A percentile compares a stretch with the other conserved stretches of the same genome.
Evolutionary conservation across 495 filamentous ascomycete species (phyloP).

Genomic region (Apiosordaria backusii): DNA sequence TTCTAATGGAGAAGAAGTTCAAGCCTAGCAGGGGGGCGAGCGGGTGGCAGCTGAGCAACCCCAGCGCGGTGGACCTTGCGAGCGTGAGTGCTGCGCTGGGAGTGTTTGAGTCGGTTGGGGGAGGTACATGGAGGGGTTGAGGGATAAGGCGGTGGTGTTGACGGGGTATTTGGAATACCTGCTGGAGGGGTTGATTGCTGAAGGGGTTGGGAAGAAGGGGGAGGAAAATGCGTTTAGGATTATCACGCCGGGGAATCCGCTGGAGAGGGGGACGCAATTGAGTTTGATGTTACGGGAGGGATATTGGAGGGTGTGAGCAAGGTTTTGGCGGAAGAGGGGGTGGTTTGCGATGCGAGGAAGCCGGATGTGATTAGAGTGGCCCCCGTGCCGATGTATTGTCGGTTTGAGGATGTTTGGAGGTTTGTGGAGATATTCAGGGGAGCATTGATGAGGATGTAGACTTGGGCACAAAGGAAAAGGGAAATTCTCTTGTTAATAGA

Average conservation of each 20-base stretch:
- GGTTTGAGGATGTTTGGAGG: slow-evolving; percentile 70
- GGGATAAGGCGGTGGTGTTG: slow-evolving; percentile 66
- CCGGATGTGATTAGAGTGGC: slow-evolving; percentile 86
- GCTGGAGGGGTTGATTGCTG: slow-evolving; percentile 42
- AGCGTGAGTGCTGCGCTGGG: slow-evolving; percentile 69
- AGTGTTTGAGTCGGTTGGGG: slow-evolving; percentile 63
- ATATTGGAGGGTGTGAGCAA: slow-evolving; percentile 65
- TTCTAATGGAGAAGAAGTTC: slow-evolving; percentile 75
- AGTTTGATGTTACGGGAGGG: slow-evolving; percentile 62
- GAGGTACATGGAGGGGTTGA: slow-evolving; percentile 55
- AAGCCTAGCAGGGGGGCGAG: slow-evolving; percentile 61
- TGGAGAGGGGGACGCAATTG: slow-evolving; percentile 77
- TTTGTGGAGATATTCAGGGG: slow-evolving; percentile 60
- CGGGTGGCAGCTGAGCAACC: slow-evolving; percentile 65
- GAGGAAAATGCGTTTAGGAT: slow-evolving; percentile 57
- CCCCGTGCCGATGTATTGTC: slow-evolving; percentile 84
- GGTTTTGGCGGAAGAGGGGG: slow-evolving; percentile 59
- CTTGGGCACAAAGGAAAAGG: not conserved
- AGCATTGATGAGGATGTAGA: slow-evolving; percentile 35
- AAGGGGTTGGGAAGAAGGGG: slow-evolving; percentile 35
- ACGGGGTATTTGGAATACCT: slow-evolving; percentile 76
- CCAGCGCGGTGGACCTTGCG: slow-evolving; percentile 58
- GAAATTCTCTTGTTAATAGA: not conserved
- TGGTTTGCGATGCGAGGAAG: slow-evolving; percentile 80
- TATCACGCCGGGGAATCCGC: slow-evolving; percentile 73